Evolutionary conservation across 1,284 basidiomycete genomes (phyloP).

Genomic region (Ceratobasidium sp.): DNA sequence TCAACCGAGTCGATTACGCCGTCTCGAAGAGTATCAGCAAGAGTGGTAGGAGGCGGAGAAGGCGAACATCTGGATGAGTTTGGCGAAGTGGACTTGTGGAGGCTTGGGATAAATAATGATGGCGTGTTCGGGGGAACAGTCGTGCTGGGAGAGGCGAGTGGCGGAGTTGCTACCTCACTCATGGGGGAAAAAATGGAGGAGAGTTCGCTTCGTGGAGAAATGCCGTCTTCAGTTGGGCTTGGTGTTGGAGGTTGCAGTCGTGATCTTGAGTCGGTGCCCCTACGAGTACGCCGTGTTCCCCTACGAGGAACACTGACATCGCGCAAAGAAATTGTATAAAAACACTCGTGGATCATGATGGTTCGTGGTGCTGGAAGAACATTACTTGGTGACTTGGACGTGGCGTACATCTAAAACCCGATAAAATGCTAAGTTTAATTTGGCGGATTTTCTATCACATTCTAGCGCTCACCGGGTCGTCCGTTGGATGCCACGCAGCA

Average conservation of each 20-base stretch:
- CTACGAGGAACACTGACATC: conserved; percentile 1
- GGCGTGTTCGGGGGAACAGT: not conserved
- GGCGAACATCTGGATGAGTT: not conserved
- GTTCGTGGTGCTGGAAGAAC: conserved; percentile 1
- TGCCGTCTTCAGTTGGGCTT: no score
- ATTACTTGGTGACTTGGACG: not conserved
- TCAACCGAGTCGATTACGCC: conserved; percentile 25
- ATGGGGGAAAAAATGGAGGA: no score
- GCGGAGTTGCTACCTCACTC: no score
- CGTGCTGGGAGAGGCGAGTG: no score
- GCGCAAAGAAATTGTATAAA: conserved; percentile 24
- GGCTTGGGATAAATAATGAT: not conserved
- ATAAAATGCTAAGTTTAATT: not conserved
- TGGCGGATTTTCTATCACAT: not conserved
- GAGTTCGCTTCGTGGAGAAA: no score
- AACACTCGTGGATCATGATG: conserved; percentile 36
- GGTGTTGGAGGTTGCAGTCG: no score
- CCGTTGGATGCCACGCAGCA: conserved; percentile 28
- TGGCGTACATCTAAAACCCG: conserved; percentile 35
- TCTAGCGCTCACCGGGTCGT: conserved; percentile 30
- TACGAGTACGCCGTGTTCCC: not conserved
- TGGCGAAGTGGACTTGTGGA: not conserved
- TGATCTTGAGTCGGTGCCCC: not conserved
- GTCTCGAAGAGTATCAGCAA: conserved; percentile 10
- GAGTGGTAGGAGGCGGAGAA: conserved; percentile 3